Evolutionary conservation across 208 protist genomes (phyloP).

Genomic region (Trypanosoma conorhini): DNA sequence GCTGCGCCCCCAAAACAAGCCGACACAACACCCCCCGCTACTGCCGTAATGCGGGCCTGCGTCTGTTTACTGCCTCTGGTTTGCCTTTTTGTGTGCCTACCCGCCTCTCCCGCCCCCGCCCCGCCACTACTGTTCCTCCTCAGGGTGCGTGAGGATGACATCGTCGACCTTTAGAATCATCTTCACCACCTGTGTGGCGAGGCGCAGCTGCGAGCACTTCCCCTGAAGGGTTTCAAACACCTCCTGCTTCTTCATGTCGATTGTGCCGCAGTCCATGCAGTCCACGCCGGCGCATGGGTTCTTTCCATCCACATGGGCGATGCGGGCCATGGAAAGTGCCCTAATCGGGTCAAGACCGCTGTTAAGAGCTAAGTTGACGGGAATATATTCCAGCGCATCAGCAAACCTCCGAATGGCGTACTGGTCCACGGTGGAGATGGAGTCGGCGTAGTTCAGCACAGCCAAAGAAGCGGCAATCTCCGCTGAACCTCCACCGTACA

Average conservation of each 20-base stretch:
- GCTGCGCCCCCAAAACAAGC: neutral
- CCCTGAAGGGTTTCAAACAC: conserved; percentile 99
- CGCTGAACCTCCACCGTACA: conserved; percentile 99
- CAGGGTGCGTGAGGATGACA: conserved; percentile 94
- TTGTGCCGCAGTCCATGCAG: conserved; percentile 95
- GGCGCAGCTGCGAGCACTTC: conserved; percentile 99
- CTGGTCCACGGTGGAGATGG: conserved; percentile 96
- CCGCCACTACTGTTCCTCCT: conserved; percentile 59
- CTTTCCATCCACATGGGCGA: conserved; percentile 93
- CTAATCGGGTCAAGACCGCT: conserved; percentile 97
- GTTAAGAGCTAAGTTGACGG: conserved; percentile 99
- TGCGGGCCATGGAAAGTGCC: conserved; percentile 96
- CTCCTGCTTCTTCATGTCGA: conserved; percentile 98
- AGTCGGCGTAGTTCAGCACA: conserved; percentile 93
- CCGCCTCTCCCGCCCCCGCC: neutral
- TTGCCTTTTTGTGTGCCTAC: neutral
- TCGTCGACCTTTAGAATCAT: conserved; percentile 99
- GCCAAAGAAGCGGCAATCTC: conserved; percentile 98
- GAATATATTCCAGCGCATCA: conserved; percentile 99
- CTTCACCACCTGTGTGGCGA: conserved; percentile 99
- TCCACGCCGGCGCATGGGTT: conserved; percentile 98
- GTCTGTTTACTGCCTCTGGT: neutral
- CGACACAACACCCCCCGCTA: neutral
- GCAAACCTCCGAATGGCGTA: conserved; percentile 99
- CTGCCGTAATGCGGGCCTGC: neutral